Evolutionary conservation across 192 early-diverging fungal genomes (phyloP), one percentile per base, ranked within the genome.

Genomic region (Entomortierella chlamydospora): DNA sequence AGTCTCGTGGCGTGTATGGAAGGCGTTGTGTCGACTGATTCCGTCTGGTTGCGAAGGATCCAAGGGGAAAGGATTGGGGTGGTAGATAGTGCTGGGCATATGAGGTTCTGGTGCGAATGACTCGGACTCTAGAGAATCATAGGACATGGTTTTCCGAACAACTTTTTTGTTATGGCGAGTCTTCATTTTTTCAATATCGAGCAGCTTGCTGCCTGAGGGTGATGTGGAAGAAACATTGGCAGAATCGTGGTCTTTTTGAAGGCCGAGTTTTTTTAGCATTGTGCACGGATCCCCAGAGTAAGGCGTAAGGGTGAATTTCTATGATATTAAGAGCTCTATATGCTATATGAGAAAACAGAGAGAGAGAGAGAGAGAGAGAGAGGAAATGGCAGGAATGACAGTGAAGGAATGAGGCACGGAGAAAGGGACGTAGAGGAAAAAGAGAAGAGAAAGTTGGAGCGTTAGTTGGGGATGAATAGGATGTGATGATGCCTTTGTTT

Each of bases 31-130:
- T 1, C 63, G 68, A 50, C 63, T 79, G 22, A 64, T 12, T 2
- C 76, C 76, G 18, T 41, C 76, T 0, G 76, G 68, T 17, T 70
- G 68, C 25, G 63, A 56, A 8, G 76, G 76, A 37, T 79, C 76
- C 10, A 79, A 28, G 0, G 76, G 76, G 51, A 79, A 79, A 1
- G 76, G 76, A 43, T 79, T 70, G 0, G 76, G 76, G 11, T 30
- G 45, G 41, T 79, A 79, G 22, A 79, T 57, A 22, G 68, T 47
- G 55, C 76, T 79, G 1, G 76, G 76, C 4, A 66, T 34, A 37
- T 79, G 76, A 0, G 76, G 76, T 11, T 45, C 61, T 0, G 76
- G 67, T 0, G 67, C 50, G 2, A 65, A 50, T 1, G 76, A 79
- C 34, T 37, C 45, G 0, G 74, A 79, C 15, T 79, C 68, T 18